Evolutionary conservation across 192 early-diverging fungal genomes (phyloP), one percentile per base, ranked within the genome.

Genomic region (Coemansia sp.): DNA sequence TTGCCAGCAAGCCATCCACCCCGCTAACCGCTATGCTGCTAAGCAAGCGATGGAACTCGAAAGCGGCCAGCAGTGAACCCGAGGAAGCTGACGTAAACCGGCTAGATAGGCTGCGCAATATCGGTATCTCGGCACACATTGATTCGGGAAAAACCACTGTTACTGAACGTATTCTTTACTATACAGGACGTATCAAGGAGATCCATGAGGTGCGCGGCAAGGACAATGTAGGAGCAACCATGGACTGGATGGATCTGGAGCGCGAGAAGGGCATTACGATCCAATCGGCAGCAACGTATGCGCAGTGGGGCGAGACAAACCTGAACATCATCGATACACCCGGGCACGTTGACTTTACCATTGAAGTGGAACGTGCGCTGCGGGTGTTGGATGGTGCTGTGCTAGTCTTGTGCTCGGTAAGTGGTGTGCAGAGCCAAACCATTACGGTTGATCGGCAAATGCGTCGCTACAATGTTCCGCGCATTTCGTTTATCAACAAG

Each of bases 161-260:
- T 57, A 92, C 89, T 5, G 91, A 92, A 68, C 87, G 91, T 63
- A 83, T 92, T 41, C 66, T 92, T 35, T 91, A 82, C 69, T 91
- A 91, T 65, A 89, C 91, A 13, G 91, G 91, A 15, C 85, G 89
- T 49, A 92, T 92, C 79, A 90, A 89, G 77, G 86, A 87, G 64
- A 92, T 92, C 64, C 91, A 92, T 72, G 89, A 92, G 59, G 89
- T 92, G 28, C 88, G 91, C 59, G 89, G 89, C 57, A 83, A 82
- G 58, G 89, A 92, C 67, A 86, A 86, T 67, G 92, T 96, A 36
- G 96, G 94, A 50, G 96, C 96, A 11, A 97, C 93, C 64, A 99
- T 99, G 96, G 96, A 99, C 79, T 96, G 92, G 35, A 98, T 98
- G 96, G 94, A 97, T 21, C 82, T 97, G 18, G 96, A 97, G 81